Evolutionary conservation across 768 basidiomycete genomes (phyloP).

Genomic region (Lentinula edodes): DNA sequence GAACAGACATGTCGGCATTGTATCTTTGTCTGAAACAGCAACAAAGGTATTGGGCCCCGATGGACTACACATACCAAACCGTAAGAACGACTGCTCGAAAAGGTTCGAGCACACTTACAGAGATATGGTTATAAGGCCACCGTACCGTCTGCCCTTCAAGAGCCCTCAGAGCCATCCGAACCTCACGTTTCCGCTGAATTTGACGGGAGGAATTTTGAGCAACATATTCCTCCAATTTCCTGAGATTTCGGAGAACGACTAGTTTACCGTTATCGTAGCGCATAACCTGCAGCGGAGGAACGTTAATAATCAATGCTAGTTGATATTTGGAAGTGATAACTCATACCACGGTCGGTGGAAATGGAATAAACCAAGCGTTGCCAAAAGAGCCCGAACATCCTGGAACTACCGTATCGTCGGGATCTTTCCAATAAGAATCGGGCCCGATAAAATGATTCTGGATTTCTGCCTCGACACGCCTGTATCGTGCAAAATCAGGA

Average conservation of each 20-base stretch:
- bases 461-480: constrained; percentile 44
- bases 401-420: constrained; percentile 19
- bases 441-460: constrained; percentile 59
- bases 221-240: constrained; percentile 55
- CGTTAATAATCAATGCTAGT: constrained; percentile 1
- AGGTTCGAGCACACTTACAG: constrained; percentile 28
- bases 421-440: constrained; percentile 63
- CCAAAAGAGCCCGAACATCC: constrained; percentile 56
- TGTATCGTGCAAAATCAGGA: constrained; percentile 41
- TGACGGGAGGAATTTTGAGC: constrained; percentile 51
- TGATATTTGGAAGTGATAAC: not conserved
- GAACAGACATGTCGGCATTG: constrained; percentile 39
- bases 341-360: constrained; percentile 66
- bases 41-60: constrained; percentile 40
- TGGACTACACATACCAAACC: constrained; percentile 25
- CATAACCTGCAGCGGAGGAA: constrained; percentile 35
- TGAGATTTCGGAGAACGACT: constrained; percentile 37
- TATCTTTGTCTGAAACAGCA: constrained; percentile 44
- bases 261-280: constrained; percentile 60
- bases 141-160: constrained; percentile 55
- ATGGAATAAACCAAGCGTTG: constrained; percentile 76
- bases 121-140: constrained; percentile 60
- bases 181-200: constrained; percentile 44
- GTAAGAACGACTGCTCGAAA: not conserved
- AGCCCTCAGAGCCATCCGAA: constrained; percentile 59